Conservation (phyloP, 2,329 filamentous ascomycete genomes). For the Colletotrichum phormii region DNA sequence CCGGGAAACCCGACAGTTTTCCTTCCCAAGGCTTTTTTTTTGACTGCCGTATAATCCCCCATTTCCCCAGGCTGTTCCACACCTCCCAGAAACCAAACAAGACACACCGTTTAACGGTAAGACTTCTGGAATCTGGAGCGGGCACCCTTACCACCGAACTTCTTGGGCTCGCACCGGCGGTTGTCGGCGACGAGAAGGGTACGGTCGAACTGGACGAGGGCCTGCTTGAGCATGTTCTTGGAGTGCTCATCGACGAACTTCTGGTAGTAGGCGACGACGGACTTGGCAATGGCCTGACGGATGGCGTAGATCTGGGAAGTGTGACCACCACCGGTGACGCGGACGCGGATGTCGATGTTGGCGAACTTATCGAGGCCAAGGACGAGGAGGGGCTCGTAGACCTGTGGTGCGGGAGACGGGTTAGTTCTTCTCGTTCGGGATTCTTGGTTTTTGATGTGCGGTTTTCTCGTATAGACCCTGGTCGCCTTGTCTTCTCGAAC, state of each 20-base stretch:
- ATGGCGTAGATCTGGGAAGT: slow-evolving; percentile 98
- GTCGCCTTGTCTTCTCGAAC: background rate
- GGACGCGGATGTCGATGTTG: slow-evolving; percentile 96
- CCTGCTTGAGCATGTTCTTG: slow-evolving; percentile 99
- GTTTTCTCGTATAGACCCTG: background rate
- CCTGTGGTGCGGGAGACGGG: slow-evolving; percentile 58
- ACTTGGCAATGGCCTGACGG: slow-evolving; percentile 98
- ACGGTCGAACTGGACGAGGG: slow-evolving; percentile 94
- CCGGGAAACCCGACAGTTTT: slow-evolving; percentile 37
- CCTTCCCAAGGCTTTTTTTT: slow-evolving; percentile 35
- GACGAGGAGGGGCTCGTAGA: slow-evolving; percentile 99
- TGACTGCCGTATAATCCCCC: slow-evolving; percentile 24
- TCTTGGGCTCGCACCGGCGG: slow-evolving; percentile 99
- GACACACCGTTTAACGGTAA: slow-evolving; percentile 81
- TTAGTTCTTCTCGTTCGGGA: slow-evolving; percentile 11
- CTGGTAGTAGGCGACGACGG: slow-evolving; percentile 93
- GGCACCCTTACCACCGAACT: slow-evolving; percentile 93
- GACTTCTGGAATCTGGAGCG: slow-evolving; percentile 99
- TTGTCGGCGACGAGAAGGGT: slow-evolving; percentile 99
- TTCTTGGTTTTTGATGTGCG: background rate
- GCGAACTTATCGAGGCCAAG: slow-evolving; percentile 98
- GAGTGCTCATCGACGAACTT: slow-evolving; percentile 99
- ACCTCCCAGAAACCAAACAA: slow-evolving; percentile 34
- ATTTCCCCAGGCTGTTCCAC: slow-evolving; percentile 1
- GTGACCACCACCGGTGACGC: slow-evolving; percentile 97